These are phyloP conservation scores for Phoma sp. DNA, from an alignment of 2,329 filamentous ascomycete species.

Conservation along the genomic window DNA sequence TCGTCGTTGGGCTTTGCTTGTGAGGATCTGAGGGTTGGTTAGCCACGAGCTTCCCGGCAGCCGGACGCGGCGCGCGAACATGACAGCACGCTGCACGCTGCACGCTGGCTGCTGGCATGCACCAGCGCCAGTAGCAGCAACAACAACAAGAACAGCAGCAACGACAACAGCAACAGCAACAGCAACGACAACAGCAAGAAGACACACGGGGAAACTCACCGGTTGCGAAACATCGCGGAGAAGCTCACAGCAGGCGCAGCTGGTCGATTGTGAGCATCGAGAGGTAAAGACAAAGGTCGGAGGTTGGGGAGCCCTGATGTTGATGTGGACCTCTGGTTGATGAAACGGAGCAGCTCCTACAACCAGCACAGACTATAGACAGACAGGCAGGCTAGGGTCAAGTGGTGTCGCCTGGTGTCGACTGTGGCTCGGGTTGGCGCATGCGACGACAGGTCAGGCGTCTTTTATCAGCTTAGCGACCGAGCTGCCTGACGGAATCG, in stretches of 20 bases:
- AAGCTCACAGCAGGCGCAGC: constrained; percentile 37
- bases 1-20: constrained; percentile 87
- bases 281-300: constrained; percentile 31
- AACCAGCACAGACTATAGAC: not conserved
- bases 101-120: not conserved
- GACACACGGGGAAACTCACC: constrained; percentile 42
- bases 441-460: constrained; percentile 37
- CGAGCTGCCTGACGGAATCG: constrained; percentile 31
- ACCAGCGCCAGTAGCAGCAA: constrained; percentile 3
- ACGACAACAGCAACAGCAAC: not conserved
- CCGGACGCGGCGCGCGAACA: constrained; percentile 39
- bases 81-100: constrained; percentile 21
- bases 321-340: constrained; percentile 26
- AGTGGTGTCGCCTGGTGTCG: no score
- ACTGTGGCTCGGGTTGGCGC: constrained; percentile 19
- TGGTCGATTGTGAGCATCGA: constrained; percentile 40
- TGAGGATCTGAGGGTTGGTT: constrained; percentile 64
- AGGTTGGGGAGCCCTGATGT: constrained; percentile 32
- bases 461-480: constrained; percentile 47
- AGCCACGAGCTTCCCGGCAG: constrained; percentile 21
- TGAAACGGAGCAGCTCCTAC: constrained; percentile 47
- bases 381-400: constrained; percentile 20
- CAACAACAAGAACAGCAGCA: constrained; percentile 10
- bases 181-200: constrained; percentile 3
- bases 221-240: constrained; percentile 56